These are phyloP conservation scores for Sporothrix inflata DNA, from an alignment of 2,329 filamentous ascomycete genomes.

Conservation along the genomic window DNA sequence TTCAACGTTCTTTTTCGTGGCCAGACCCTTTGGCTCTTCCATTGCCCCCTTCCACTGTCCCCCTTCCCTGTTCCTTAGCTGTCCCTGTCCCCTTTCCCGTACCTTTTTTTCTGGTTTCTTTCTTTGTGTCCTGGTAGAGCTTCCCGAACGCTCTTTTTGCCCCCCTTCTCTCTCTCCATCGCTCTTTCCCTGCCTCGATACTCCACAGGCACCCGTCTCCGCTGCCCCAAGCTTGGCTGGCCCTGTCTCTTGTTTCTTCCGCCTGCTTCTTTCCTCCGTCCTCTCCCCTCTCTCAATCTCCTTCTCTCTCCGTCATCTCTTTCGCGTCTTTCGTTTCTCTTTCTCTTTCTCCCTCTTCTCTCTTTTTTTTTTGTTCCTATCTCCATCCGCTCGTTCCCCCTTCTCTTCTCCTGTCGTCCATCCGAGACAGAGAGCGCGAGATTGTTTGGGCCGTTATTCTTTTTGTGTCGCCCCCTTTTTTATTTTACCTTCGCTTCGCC, in stretches of 20 bases:
- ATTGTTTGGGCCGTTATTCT: slow-evolving; percentile 3
- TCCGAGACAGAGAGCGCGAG: slow-evolving; percentile 12
- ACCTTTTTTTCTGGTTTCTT: background rate
- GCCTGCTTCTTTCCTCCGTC: background rate
- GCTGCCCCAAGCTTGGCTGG: slow-evolving; percentile 15
- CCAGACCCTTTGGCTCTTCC: slow-evolving; percentile 9
- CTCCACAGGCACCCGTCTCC: slow-evolving; percentile 21
- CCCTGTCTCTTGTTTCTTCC: slow-evolving; percentile 16
- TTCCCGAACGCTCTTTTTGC: background rate
- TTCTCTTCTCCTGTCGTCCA: background rate
- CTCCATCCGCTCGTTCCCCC: slow-evolving; percentile 22
- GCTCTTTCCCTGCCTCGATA: slow-evolving; percentile 14
- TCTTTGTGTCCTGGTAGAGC: background rate
- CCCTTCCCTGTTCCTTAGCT: slow-evolving; percentile 15
- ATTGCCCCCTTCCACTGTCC: background rate
- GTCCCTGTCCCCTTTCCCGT: background rate
- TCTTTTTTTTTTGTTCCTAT: background rate
- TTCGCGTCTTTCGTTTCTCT: slow-evolving; percentile 7
- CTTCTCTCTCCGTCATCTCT: background rate
- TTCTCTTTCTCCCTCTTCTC: slow-evolving; percentile 11
- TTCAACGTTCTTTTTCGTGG: slow-evolving; percentile 14
- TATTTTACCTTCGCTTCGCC: slow-evolving; percentile 10
- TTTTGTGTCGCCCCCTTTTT: slow-evolving; percentile 3
- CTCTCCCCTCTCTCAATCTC: background rate
- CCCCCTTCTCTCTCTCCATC: background rate